A percentile compares a stretch with the other conserved stretches of the same genome.
Conservation (phyloP, 1,284 basidiomycete species). For the Ganoderma multipileum region DNA sequence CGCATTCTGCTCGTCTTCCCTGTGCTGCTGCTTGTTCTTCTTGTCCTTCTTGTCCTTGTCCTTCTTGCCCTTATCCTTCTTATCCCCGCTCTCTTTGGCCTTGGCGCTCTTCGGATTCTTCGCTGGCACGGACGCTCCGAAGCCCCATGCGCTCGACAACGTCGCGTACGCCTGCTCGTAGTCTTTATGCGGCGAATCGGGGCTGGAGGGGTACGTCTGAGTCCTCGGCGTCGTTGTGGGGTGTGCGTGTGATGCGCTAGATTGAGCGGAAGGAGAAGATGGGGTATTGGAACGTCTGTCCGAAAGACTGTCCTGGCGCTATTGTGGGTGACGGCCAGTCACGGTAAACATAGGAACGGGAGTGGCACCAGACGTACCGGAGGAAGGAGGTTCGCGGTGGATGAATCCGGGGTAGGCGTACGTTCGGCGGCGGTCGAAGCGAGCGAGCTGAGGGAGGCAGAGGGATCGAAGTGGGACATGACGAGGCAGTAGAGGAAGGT, state of each 20-base stretch:
- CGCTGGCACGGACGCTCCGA: not conserved
- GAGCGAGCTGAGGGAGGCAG: not conserved
- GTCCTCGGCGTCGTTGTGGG: not conserved
- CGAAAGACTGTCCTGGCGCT: not conserved
- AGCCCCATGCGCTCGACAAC: not conserved
- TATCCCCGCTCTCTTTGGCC: not conserved
- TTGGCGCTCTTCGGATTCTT: not conserved
- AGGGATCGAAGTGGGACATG: not conserved
- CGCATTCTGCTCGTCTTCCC: not conserved
- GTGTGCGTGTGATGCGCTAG: not conserved
- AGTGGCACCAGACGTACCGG: not conserved
- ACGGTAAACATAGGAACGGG: no score
- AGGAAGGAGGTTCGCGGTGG: not conserved
- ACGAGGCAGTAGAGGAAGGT: not conserved
- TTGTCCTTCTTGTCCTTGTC: not conserved
- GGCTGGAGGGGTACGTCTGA: not conserved
- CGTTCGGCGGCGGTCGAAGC: not conserved
- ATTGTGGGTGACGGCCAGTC: not conserved
- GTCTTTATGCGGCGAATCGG: not conserved
- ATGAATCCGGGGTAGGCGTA: not conserved
- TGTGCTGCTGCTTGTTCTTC: not conserved
- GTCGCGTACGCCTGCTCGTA: not conserved
- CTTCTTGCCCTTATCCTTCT: not conserved
- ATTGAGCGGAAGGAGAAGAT: not conserved
- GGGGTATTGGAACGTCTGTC: no score